Base-by-base conservation (phyloP, 2,329 filamentous ascomycete genomes). In the Paracamarosporium sp. region DNA sequence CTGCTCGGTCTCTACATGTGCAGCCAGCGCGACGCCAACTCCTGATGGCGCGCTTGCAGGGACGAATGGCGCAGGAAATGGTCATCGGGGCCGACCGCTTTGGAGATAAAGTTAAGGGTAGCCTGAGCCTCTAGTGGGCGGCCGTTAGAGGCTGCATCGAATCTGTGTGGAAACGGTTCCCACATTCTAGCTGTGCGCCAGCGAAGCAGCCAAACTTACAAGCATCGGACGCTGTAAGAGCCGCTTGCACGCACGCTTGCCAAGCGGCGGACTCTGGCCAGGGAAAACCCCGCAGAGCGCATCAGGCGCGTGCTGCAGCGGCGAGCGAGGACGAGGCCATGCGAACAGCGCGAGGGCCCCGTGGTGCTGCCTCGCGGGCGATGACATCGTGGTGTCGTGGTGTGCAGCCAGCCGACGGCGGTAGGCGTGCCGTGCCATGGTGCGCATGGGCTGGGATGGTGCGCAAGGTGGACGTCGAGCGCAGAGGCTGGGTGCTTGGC, bases 101-200 rank as follows among this genome's bases (percentile, higher is more conserved):
- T 40, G 36, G 55, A 38, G 50, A 59, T 48, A 48, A 41, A 52
- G 55, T 53, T 43, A 58, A 25, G 12, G 3, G 33, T 48, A 36
- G 51, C 20, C 17, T 20, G 45, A 17, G 54, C 45, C 50, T 25
- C 41, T 27, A 50, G 44, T 50, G 55, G 63, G 63, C 64, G 53
- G 63, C 65, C 61, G 66, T 61, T 64, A 56, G 40, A 44, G 66
- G 64, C 67, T 72, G 73, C 72, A 74, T 61, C 67, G 73, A 76
- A 76, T 61, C 66, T 67, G 71, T 68, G 64, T 71, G 62, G 72
- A 76, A 74, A 66, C 60, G 50, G 50, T 53, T 40, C 36, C 55
- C 65, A 59, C 61, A 62, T 69, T 66, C 67, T 68, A 67, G 68
- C 53, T 59, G 65, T 56, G 55, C 62, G 65, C 65, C 59, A 64